A percentile compares a stretch with the other conserved stretches of the same genome.
Evolutionary conservation across 2,329 filamentous ascomycete genomes (phyloP).

Genomic region (Metarhizium sp.): DNA sequence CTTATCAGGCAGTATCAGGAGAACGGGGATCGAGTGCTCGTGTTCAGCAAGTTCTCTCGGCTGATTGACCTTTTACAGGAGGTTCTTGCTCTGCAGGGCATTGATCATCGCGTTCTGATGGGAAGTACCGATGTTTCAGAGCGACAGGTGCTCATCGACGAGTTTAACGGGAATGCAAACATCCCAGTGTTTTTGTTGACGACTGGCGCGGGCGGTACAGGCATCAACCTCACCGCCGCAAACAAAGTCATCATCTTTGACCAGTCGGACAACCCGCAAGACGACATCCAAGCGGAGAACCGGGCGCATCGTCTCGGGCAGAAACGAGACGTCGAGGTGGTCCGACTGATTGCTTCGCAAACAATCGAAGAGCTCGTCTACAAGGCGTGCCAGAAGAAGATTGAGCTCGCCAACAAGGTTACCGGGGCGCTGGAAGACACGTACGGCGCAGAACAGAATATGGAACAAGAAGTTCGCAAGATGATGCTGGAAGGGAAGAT

Average conservation of each 20-base stretch:
- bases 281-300: constrained; percentile 97
- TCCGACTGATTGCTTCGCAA: constrained; percentile 67
- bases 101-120: constrained; percentile 78
- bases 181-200: constrained; percentile 91
- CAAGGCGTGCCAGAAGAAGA: constrained; percentile 82
- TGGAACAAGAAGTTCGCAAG: constrained; percentile 34
- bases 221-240: constrained; percentile 89
- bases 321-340: constrained; percentile 80
- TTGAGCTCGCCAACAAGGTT: constrained; percentile 67
- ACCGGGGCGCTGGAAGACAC: constrained; percentile 30
- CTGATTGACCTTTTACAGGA: constrained; percentile 85
- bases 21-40: constrained; percentile 76
- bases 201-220: constrained; percentile 90
- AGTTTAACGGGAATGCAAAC: constrained; percentile 64
- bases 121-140: constrained; percentile 73
- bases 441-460: constrained; percentile 21
- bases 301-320: constrained; percentile 92
- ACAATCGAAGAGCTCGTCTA: constrained; percentile 94
- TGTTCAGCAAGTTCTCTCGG: constrained; percentile 90
- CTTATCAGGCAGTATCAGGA: constrained; percentile 63
- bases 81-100: constrained; percentile 62
- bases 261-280: constrained; percentile 93
- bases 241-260: constrained; percentile 99
- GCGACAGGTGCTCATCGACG: constrained; percentile 79
- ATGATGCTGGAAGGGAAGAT: constrained; percentile 30